A percentile compares a stretch with the other conserved stretches of the same genome.
Evolutionary conservation across 2,329 filamentous ascomycete species (phyloP).

Genomic region (Sclerotinia minor): DNA sequence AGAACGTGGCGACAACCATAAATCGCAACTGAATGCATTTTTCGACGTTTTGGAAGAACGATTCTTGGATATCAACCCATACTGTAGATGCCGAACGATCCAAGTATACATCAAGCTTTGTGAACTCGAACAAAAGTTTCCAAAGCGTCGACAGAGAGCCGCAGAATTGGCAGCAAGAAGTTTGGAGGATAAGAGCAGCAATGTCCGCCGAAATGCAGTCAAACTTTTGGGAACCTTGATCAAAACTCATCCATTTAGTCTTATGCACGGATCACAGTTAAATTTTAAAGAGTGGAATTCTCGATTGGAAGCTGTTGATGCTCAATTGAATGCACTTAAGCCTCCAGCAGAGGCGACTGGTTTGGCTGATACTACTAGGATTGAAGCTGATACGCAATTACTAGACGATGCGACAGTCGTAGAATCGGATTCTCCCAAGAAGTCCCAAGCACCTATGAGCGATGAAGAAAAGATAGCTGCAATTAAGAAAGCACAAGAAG

Average conservation of each 20-base stretch:
- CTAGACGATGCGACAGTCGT: constrained; percentile 87
- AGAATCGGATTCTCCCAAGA: constrained; percentile 63
- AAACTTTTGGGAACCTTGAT: constrained; percentile 86
- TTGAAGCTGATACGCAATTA: constrained; percentile 73
- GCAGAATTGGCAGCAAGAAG: constrained; percentile 86
- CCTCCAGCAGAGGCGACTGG: constrained; percentile 74
- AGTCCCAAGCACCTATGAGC: constrained; percentile 59
- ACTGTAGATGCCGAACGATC: constrained; percentile 86
- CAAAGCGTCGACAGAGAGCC: constrained; percentile 83
- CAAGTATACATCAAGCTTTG: constrained; percentile 92
- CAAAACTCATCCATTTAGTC: constrained; percentile 90
- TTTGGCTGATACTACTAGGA: constrained; percentile 59
- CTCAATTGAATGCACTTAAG: constrained; percentile 76
- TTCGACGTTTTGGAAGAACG: constrained; percentile 96
- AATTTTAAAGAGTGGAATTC: constrained; percentile 82
- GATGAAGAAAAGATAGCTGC: constrained; percentile 75
- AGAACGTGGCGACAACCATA: constrained; percentile 88
- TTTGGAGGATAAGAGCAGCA: constrained; percentile 96
- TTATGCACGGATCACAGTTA: constrained; percentile 86
- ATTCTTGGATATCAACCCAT: constrained; percentile 95
- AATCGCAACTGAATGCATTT: constrained; percentile 93
- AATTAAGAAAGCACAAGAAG: constrained; percentile 77
- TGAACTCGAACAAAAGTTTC: constrained; percentile 93
- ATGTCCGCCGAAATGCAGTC: constrained; percentile 91
- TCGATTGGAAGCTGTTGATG: constrained; percentile 78